phyloP scores from a whole-genome alignment of 441 rosid species.

The Dalechampia spathulata region DNA sequence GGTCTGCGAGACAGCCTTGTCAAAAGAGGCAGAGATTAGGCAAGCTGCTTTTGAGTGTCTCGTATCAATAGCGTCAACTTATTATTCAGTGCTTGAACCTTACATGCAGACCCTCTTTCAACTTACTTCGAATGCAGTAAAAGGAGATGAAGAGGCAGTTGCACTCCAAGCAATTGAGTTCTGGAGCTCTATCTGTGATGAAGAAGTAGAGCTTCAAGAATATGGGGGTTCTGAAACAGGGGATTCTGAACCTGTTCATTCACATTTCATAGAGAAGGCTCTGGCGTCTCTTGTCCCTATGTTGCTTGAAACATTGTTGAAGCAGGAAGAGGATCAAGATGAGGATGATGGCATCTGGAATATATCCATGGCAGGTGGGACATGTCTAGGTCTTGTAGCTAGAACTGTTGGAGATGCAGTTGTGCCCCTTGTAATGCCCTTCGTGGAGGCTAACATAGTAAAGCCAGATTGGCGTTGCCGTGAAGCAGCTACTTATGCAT shows the following conservation, averaged over 20 bases:
- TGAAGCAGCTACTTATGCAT: constrained; percentile 93
- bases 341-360: constrained; percentile 90
- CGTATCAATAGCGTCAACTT: constrained; percentile 84
- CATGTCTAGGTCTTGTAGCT: constrained; percentile 92
- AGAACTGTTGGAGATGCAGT: constrained; percentile 84
- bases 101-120: constrained; percentile 80
- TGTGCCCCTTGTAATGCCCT: constrained; percentile 90
- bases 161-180: constrained; percentile 92
- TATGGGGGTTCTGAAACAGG: constrained; percentile 50
- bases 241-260: constrained; percentile 54
- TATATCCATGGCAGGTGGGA: constrained; percentile 94
- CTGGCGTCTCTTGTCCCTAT: constrained; percentile 61
- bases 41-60: constrained; percentile 94
- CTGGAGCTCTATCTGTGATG: constrained; percentile 96
- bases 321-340: constrained; percentile 93
- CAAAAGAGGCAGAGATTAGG: constrained; percentile 73
- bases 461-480: constrained; percentile 77
- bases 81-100: constrained; percentile 74
- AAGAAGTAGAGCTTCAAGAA: constrained; percentile 88
- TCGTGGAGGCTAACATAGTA: constrained; percentile 67
- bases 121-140: constrained; percentile 84
- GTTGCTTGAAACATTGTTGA: constrained; percentile 72
- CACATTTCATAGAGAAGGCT: constrained; percentile 72
- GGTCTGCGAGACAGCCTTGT: constrained; percentile 77
- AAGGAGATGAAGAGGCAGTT: constrained; percentile 83